phyloP scores from a whole-genome alignment of 768 basidiomycete genomes.

The Wakefieldia striispora region DNA sequence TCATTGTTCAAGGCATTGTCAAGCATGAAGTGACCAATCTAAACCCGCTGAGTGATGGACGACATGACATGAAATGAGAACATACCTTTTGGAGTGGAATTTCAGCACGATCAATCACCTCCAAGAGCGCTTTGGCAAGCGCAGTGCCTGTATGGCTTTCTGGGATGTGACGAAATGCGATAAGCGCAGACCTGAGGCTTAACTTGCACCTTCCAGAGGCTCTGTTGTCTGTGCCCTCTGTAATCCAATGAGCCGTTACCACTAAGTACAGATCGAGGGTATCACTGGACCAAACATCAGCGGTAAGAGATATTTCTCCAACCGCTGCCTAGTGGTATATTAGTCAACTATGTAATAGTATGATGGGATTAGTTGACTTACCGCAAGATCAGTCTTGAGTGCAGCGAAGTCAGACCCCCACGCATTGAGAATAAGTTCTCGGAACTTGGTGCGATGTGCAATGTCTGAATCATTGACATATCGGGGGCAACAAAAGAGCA shows the following conservation, averaged over 20 bases:
- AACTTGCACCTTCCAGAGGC: not conserved
- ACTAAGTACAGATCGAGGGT: slow-evolving; percentile 30
- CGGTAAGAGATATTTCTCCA: slow-evolving; percentile 25
- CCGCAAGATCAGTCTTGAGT: not conserved
- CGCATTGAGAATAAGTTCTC: not conserved
- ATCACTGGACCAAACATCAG: slow-evolving; percentile 35
- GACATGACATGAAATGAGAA: not conserved
- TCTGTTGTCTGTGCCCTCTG: no score
- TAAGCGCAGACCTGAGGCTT: slow-evolving; percentile 4
- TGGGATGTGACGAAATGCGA: slow-evolving; percentile 13
- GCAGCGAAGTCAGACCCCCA: not conserved
- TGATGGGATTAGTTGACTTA: not conserved
- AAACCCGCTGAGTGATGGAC: slow-evolving; percentile 7
- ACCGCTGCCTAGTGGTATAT: not conserved
- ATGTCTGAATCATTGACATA: slow-evolving; percentile 7
- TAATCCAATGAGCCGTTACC: slow-evolving; percentile 37
- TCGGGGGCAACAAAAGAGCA: not conserved
- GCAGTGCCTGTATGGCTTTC: slow-evolving; percentile 11
- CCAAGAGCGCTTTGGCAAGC: not conserved
- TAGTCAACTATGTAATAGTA: not conserved
- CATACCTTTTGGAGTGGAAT: slow-evolving; percentile 6
- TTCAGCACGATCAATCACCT: slow-evolving; percentile 1
- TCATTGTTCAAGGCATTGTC: slow-evolving; percentile 21
- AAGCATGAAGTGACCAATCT: slow-evolving; percentile 11
- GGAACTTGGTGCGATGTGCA: slow-evolving; percentile 2